phyloP scores from a whole-genome alignment of 148 eudicot genomes.

The Vaccinium corymbosum region DNA sequence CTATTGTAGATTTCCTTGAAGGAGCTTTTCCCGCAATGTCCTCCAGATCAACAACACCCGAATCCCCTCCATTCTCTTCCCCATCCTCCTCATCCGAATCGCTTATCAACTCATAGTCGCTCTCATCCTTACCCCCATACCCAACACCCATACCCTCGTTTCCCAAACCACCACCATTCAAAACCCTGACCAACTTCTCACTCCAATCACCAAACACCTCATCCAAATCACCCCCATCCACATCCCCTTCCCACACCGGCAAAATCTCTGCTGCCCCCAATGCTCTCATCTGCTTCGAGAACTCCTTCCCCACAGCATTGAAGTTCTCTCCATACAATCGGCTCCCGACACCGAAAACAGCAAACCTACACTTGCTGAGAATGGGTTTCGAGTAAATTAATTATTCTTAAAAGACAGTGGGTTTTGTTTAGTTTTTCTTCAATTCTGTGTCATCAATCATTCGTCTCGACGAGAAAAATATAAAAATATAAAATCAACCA shows the following conservation, averaged over 20 bases:
- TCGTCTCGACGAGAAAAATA: background rate
- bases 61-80: constrained; percentile 38
- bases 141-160: constrained; percentile 30
- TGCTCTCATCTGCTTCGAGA: constrained; percentile 46
- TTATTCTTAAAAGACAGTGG: background rate
- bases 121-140: constrained; percentile 25
- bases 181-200: constrained; percentile 39
- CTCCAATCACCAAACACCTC: constrained; percentile 75
- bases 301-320: constrained; percentile 60
- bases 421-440: background rate
- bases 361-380: constrained; percentile 40
- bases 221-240: constrained; percentile 64
- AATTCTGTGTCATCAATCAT: background rate
- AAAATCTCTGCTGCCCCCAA: constrained; percentile 72
- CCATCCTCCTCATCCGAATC: constrained; percentile 46
- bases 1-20: constrained; percentile 40
- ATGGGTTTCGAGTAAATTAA: background rate
- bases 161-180: constrained; percentile 41
- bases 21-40: constrained; percentile 93
- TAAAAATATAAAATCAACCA: background rate
- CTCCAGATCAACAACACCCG: constrained; percentile 77
- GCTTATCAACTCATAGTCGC: constrained; percentile 33
- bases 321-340: constrained; percentile 60
- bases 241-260: constrained; percentile 70
- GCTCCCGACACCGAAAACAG: constrained; percentile 85